Conservation (phyloP, 2,329 filamentous ascomycete species). For the Xylariaceae sp. region DNA sequence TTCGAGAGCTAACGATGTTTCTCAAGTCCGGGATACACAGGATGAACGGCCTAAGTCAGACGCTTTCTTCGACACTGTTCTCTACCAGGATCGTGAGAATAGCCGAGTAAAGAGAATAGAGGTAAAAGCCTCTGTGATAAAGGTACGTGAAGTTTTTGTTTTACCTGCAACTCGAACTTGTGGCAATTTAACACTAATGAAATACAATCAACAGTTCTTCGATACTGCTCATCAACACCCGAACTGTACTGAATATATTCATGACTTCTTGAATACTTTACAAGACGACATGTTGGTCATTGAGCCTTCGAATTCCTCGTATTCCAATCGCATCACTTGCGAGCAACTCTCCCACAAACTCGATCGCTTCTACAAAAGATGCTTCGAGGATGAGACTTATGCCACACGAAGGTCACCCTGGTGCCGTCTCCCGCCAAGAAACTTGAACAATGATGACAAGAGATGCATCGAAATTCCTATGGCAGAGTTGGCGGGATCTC, state of each 20-base stretch:
- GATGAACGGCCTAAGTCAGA: too few relatives aligned
- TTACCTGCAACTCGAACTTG: too few relatives aligned
- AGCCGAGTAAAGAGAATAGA: too few relatives aligned
- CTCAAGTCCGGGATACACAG: too few relatives aligned
- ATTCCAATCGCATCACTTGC: neutral
- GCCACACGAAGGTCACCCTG: neutral
- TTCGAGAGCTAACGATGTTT: neutral
- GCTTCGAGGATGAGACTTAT: neutral
- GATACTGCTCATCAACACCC: neutral
- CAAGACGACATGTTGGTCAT: slow-evolving; percentile 3
- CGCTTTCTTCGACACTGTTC: neutral
- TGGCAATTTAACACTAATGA: neutral
- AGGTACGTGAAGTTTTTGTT: too few relatives aligned
- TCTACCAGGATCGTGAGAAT: too few relatives aligned
- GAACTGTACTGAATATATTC: slow-evolving; percentile 1
- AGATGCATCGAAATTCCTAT: too few relatives aligned
- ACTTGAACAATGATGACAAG: too few relatives aligned
- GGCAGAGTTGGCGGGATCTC: too few relatives aligned
- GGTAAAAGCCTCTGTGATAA: neutral
- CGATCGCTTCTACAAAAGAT: neutral
- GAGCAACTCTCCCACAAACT: neutral
- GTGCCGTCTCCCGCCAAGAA: too few relatives aligned
- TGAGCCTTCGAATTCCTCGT: neutral
- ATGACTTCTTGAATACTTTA: neutral
- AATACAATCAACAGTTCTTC: neutral